Evolutionary conservation across 2,329 filamentous ascomycete genomes (phyloP).

Genomic region (Verticillium dahliae): DNA sequence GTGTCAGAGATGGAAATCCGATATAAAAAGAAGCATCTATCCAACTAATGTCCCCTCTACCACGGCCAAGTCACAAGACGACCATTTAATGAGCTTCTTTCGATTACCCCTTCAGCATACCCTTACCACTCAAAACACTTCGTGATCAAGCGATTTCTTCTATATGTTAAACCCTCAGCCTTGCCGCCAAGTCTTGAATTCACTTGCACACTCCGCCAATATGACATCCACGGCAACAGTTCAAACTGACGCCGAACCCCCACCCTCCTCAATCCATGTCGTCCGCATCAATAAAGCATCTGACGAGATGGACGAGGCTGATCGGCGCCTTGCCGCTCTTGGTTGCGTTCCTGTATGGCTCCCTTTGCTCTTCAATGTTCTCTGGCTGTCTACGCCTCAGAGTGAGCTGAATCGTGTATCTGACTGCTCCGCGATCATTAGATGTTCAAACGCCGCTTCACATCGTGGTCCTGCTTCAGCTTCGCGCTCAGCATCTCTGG

Average conservation of each 20-base stretch:
- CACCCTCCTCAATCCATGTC: neutral
- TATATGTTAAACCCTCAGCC: too few species aligned
- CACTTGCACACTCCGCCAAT: neutral
- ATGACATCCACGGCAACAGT: neutral
- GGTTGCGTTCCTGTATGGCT: slow-evolving; percentile 26
- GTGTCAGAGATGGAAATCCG: neutral
- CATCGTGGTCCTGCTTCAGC: slow-evolving; percentile 49
- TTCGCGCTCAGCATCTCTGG: slow-evolving; percentile 53
- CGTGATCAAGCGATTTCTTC: too few species aligned
- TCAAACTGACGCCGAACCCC: neutral
- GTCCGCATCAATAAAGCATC: neutral
- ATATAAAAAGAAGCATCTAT: neutral
- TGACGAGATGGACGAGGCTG: slow-evolving; percentile 13
- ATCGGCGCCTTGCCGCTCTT: slow-evolving; percentile 26
- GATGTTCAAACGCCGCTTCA: slow-evolving; percentile 55
- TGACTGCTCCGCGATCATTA: slow-evolving; percentile 13
- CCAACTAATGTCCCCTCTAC: too few species aligned
- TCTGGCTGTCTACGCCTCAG: neutral
- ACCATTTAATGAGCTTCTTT: too few species aligned
- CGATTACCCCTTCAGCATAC: too few species aligned
- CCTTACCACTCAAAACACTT: too few species aligned
- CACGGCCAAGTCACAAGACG: too few species aligned
- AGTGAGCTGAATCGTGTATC: neutral
- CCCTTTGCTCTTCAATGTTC: neutral
- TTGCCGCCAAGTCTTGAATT: too few species aligned